Conservation (phyloP, 768 basidiomycete genomes). For the Leccinum barrowsii region DNA sequence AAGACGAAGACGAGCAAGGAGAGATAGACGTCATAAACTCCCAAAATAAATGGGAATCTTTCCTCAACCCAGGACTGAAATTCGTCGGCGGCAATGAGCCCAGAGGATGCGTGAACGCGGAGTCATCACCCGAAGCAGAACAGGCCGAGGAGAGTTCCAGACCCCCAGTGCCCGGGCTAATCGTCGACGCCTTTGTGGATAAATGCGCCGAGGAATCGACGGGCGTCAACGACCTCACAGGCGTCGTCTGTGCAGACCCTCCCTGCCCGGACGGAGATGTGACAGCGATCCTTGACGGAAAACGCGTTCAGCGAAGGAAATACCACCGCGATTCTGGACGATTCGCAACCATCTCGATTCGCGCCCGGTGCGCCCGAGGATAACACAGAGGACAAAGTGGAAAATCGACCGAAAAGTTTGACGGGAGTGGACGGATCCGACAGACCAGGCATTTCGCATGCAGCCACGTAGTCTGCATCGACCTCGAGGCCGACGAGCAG, state of each 20-base stretch:
- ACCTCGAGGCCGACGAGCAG: slow-evolving; percentile 6
- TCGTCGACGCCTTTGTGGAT: background rate
- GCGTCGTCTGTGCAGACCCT: slow-evolving; percentile 12
- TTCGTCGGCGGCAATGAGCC: slow-evolving; percentile 9
- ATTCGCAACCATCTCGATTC: slow-evolving; percentile 3
- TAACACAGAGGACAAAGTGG: slow-evolving; percentile 1
- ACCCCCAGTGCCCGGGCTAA: background rate
- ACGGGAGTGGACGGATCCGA: slow-evolving; percentile 17
- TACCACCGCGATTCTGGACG: slow-evolving; percentile 14
- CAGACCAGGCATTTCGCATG: background rate
- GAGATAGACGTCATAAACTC: slow-evolving; percentile 12
- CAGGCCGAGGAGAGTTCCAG: too few relatives aligned
- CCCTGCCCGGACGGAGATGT: background rate
- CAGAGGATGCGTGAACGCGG: background rate
- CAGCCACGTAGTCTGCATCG: background rate
- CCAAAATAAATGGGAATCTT: slow-evolving; percentile 28
- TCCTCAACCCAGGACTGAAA: slow-evolving; percentile 12
- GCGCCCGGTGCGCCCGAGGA: background rate
- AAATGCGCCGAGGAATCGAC: background rate
- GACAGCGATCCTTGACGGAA: slow-evolving; percentile 14
- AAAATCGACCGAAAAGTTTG: slow-evolving; percentile 12
- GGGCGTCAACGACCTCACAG: slow-evolving; percentile 9
- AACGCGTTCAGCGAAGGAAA: slow-evolving; percentile 26
- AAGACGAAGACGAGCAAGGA: slow-evolving; percentile 17
- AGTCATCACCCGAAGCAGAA: background rate